These are phyloP conservation scores for Lagenidium sp. DNA, from an alignment of 352 stramenopile genomes.

Conservation along the genomic window DNA sequence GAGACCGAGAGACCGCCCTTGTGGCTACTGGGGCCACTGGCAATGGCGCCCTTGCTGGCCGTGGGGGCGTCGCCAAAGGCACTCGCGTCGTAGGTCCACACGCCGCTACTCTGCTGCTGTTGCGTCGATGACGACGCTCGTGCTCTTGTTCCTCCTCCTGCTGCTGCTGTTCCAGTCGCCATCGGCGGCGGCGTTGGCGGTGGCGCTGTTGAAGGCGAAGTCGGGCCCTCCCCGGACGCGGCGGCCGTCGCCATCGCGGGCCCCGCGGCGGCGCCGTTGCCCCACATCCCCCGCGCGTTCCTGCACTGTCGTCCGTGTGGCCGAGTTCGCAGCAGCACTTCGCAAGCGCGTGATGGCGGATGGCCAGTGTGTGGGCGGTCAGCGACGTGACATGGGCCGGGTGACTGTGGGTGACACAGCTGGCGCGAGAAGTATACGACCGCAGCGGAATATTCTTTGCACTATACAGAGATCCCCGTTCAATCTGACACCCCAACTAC, in stretches of 20 bases:
- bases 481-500: neutral
- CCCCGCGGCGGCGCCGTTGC: neutral
- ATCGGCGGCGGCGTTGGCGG: neutral
- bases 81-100: slow-evolving; percentile 1
- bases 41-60: neutral
- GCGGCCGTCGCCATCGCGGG: neutral
- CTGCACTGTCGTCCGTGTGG: neutral
- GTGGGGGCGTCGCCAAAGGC: neutral
- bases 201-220: neutral
- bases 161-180: no score
- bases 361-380: slow-evolving; percentile 5
- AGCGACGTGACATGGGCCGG: slow-evolving; percentile 3
- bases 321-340: neutral
- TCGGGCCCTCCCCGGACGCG: neutral
- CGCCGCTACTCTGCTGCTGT: neutral
- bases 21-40: no score
- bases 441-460: no score
- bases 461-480: no score
- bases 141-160: no score
- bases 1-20: no score
- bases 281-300: slow-evolving; percentile 4
- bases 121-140: neutral
- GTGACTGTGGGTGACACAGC: neutral
- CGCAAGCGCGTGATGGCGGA: neutral
- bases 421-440: slow-evolving; percentile 1